Base-by-base conservation (phyloP, 1,284 basidiomycete genomes). In the Wallemia ichthyophaga region DNA sequence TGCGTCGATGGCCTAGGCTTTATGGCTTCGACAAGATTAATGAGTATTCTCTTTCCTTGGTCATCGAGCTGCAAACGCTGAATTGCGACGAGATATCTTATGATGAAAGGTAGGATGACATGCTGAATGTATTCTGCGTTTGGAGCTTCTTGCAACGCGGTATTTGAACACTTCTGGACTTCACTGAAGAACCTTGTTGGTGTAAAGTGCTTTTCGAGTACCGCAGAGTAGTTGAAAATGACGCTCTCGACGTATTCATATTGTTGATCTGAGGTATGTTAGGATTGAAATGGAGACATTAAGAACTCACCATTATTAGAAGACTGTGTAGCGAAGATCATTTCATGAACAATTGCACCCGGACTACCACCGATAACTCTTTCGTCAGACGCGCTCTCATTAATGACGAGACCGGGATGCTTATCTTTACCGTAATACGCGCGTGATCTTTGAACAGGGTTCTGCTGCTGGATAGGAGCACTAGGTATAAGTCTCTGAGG, bases 341-440 rank as follows among this genome's bases (percentile, higher is more conserved):
- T 70, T 69, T 86, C 84, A 65, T 87, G 84, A 0, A 81, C 71
- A 11, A 86, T 72, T 1, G 83, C 82, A 66, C 85, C 83, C 53
- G 80, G 75, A 0, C 78, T 78, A 1, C 83, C 84, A 17, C 59
- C 61, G 17, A 56, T 48, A 57, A 64, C 59, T 21, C 37, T 48
- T 1, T 25, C 58, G 56, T 74, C 77, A 64, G 75, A 71, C 27
- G 83, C 28, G 31, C 58, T 59, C n/a, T 61, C 59, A 23, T 57
- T 32, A 33, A 72, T 61, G 2, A 76, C 69, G 13, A 86, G 69
- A 60, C 81, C 78, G 13, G 83, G 83, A 70, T 86, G 84, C 2
- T 76, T 78, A 57, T 72, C 72, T 59, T 81, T 72, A 7, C 84
- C 84, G 82, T 83, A 85, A 67, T 78, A 87, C 5, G 79, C 79